Percentiles rank a stretch among this genome's conserved stretches.
Evolutionary conservation across 2,329 filamentous ascomycete genomes (phyloP).

Genomic region (Arthrobotrys pseudoclavata): DNA sequence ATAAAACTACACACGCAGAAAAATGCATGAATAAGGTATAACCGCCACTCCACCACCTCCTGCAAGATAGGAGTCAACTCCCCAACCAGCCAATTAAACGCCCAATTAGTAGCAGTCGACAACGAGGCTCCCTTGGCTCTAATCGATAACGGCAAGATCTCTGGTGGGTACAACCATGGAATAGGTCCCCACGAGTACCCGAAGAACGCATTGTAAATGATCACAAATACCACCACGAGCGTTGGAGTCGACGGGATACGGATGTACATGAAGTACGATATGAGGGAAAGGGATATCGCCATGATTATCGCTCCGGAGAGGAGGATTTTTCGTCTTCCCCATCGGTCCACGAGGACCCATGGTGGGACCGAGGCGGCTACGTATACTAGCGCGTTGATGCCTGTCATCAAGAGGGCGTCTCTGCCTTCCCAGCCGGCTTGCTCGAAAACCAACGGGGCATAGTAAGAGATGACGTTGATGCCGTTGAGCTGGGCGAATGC

Average conservation of each 20-base stretch:
- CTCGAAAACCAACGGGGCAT: slow-evolving; percentile 92
- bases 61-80: slow-evolving; percentile 95
- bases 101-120: slow-evolving; percentile 97
- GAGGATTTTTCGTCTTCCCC: slow-evolving; percentile 89
- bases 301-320: slow-evolving; percentile 90
- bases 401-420: slow-evolving; percentile 94
- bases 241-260: slow-evolving; percentile 82
- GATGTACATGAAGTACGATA: slow-evolving; percentile 95
- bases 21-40: slow-evolving; percentile 96
- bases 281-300: slow-evolving; percentile 86
- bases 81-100: slow-evolving; percentile 97
- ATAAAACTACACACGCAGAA: slow-evolving; percentile 97
- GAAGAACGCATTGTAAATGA: slow-evolving; percentile 98
- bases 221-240: slow-evolving; percentile 92
- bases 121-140: slow-evolving; percentile 96
- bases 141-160: slow-evolving; percentile 96
- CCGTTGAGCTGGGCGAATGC: slow-evolving; percentile 96
- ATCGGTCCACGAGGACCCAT: slow-evolving; percentile 95
- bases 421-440: slow-evolving; percentile 95
- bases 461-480: slow-evolving; percentile 99
- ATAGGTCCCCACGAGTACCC: slow-evolving; percentile 98
- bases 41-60: slow-evolving; percentile 89
- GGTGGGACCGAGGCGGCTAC: slow-evolving; percentile 92
- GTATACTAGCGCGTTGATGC: slow-evolving; percentile 93
- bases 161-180: slow-evolving; percentile 97